Conservation (phyloP, 2,329 filamentous ascomycete genomes). For the Trichoderma koningiopsis region DNA sequence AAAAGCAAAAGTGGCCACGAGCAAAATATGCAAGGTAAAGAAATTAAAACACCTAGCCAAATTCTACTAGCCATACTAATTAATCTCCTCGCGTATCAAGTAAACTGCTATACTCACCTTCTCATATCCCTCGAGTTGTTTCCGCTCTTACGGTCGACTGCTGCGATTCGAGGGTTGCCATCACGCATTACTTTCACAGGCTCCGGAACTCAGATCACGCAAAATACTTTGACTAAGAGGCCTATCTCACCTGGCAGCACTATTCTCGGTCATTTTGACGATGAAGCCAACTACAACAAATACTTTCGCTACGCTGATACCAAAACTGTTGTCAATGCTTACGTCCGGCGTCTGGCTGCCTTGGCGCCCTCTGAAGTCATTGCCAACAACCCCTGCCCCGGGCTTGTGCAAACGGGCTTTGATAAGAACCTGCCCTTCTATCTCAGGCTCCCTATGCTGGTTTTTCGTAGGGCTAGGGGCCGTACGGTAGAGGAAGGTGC, state of each 20-base stretch:
- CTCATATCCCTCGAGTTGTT: constrained; percentile 16
- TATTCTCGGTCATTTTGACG: constrained; percentile 5
- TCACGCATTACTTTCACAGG: constrained; percentile 12
- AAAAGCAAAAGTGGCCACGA: constrained; percentile 13
- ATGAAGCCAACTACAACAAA: constrained; percentile 5
- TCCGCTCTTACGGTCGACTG: constrained; percentile 4
- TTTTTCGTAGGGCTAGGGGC: background rate
- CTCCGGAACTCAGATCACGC: constrained; percentile 2
- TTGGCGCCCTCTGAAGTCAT: constrained; percentile 13
- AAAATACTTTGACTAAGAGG: constrained; percentile 1
- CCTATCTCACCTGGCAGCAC: background rate
- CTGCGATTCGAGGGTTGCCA: background rate
- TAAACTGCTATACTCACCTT: constrained; percentile 9
- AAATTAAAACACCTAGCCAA: background rate
- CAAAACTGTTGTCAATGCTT: constrained; percentile 9
- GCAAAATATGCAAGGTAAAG: constrained; percentile 14
- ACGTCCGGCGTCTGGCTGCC: constrained; percentile 10
- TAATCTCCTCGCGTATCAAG: background rate
- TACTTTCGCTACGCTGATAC: constrained; percentile 8
- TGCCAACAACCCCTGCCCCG: constrained; percentile 10
- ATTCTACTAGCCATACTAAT: background rate
- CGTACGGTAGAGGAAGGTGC: constrained; percentile 13
- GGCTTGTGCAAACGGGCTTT: constrained; percentile 7
- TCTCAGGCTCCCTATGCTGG: background rate
- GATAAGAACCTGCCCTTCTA: constrained; percentile 16